Conservation (phyloP, 225 moss, liverwort and hornwort genomes). For the Bryum argenteum region DNA sequence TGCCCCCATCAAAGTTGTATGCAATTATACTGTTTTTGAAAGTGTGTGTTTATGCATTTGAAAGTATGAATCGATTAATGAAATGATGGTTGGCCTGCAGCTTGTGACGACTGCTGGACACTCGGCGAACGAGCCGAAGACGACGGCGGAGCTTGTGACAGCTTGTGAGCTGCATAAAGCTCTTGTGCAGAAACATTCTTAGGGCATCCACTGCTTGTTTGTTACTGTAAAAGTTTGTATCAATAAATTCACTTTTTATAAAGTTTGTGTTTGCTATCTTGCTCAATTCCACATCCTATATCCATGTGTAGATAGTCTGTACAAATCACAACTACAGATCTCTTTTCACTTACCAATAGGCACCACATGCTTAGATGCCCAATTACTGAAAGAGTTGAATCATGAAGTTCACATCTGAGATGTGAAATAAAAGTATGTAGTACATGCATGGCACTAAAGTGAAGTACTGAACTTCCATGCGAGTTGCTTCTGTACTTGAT, state of each 20-base stretch:
- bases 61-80: neutral
- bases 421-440: neutral
- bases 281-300: neutral
- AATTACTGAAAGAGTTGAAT: neutral
- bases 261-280: neutral
- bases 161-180: slow-evolving; percentile 80
- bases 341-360: no score
- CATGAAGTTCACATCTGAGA: neutral
- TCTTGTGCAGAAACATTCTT: slow-evolving; percentile 26
- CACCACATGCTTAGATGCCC: no score
- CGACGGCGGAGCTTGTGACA: slow-evolving; percentile 70
- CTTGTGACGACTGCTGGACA: slow-evolving; percentile 80
- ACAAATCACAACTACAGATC: no score
- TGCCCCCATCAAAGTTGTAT: neutral
- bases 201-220: slow-evolving; percentile 10
- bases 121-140: slow-evolving; percentile 80
- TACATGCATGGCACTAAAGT: slow-evolving; percentile 7
- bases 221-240: slow-evolving; percentile 13
- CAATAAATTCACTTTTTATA: slow-evolving; percentile 1
- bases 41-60: neutral
- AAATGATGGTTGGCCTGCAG: slow-evolving; percentile 42
- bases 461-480: slow-evolving; percentile 11
- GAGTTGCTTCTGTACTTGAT: slow-evolving; percentile 31
- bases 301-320: no score
- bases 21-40: neutral